phyloP scores from a whole-genome alignment of 2,329 filamentous ascomycete genomes.

The Trichoderma simmonsii region DNA sequence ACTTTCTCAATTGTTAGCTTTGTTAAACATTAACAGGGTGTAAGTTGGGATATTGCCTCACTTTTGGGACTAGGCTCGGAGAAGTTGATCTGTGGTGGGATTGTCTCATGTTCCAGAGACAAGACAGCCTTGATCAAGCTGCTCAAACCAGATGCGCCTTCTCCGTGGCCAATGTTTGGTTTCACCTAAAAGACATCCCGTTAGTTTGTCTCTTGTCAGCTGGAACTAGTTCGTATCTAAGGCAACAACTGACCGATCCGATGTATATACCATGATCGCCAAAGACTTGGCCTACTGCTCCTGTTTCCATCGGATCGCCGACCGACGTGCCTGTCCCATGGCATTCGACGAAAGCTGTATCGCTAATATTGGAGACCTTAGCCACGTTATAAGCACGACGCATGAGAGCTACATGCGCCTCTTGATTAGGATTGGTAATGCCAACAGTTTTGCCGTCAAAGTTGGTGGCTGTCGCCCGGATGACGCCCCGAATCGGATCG shows the following conservation, averaged over 20 bases:
- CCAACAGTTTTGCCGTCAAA: constrained; percentile 42
- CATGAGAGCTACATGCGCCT: constrained; percentile 35
- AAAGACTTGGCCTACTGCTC: constrained; percentile 33
- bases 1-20: neutral
- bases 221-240: constrained; percentile 21
- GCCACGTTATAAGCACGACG: constrained; percentile 30
- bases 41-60: constrained; percentile 20
- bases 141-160: constrained; percentile 42
- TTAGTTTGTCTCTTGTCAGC: constrained; percentile 11
- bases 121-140: constrained; percentile 43
- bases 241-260: constrained; percentile 26
- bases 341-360: constrained; percentile 36
- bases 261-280: constrained; percentile 27
- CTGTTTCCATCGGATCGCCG: constrained; percentile 38
- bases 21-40: neutral
- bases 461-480: constrained; percentile 38
- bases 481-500: constrained; percentile 41
- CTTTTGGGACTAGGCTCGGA: constrained; percentile 36
- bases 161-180: constrained; percentile 43
- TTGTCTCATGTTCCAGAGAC: constrained; percentile 37
- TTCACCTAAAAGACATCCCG: constrained; percentile 28
- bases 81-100: constrained; percentile 41
- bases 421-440: constrained; percentile 38
- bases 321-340: constrained; percentile 40
- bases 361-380: constrained; percentile 24